Evolutionary conservation across 306 rosid species (phyloP).

Genomic region (Casuarina glauca): DNA sequence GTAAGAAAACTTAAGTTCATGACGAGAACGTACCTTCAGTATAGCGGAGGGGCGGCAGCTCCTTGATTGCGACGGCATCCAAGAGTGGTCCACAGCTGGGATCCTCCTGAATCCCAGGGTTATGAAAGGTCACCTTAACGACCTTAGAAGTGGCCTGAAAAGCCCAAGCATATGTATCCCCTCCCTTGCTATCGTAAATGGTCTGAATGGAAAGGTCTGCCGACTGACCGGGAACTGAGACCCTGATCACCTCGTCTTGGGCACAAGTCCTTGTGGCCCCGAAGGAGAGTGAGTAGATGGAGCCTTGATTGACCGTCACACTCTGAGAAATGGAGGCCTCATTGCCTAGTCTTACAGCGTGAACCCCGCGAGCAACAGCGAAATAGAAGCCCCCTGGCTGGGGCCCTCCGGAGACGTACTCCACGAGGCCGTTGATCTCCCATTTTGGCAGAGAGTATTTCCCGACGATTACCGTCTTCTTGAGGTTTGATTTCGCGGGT

Average conservation of each 20-base stretch:
- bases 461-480: slow-evolving; percentile 50
- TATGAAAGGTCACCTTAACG: slow-evolving; percentile 47
- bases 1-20: no score
- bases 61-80: slow-evolving; percentile 51
- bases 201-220: slow-evolving; percentile 49
- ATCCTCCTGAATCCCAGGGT: slow-evolving; percentile 53
- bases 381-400: slow-evolving; percentile 56
- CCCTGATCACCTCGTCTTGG: slow-evolving; percentile 43
- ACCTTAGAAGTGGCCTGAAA: slow-evolving; percentile 28
- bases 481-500: slow-evolving; percentile 38
- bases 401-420: slow-evolving; percentile 55
- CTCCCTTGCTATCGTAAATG: slow-evolving; percentile 43
- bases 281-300: slow-evolving; percentile 44
- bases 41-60: slow-evolving; percentile 29
- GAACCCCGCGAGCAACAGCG: slow-evolving; percentile 46
- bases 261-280: slow-evolving; percentile 61
- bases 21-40: slow-evolving; percentile 21
- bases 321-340: slow-evolving; percentile 54
- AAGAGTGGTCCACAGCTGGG: slow-evolving; percentile 62
- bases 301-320: slow-evolving; percentile 28
- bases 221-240: slow-evolving; percentile 26
- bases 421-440: slow-evolving; percentile 55
- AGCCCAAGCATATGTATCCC: slow-evolving; percentile 51
- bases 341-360: slow-evolving; percentile 54
- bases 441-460: slow-evolving; percentile 55